These are phyloP conservation scores for Pseudodiploospora longispora DNA, from an alignment of 2,329 filamentous ascomycete species.

Conservation along the genomic window DNA sequence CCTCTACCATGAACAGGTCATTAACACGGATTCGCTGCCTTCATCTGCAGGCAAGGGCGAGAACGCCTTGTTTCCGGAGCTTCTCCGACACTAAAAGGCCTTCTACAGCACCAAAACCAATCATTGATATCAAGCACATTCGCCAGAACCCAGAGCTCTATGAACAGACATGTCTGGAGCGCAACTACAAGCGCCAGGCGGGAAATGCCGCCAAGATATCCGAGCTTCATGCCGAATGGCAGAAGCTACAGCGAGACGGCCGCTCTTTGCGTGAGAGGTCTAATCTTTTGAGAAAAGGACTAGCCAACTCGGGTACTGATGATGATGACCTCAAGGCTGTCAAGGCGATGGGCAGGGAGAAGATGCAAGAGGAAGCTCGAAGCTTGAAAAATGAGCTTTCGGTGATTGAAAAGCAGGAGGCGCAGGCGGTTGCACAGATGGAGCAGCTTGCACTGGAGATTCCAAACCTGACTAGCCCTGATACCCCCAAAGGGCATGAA, in stretches of 20 bases:
- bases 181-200: constrained; percentile 64
- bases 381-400: constrained; percentile 55
- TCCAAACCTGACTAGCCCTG: constrained; percentile 74
- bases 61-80: background rate
- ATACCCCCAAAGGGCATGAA: constrained; percentile 64
- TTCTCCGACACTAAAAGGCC: constrained; percentile 38
- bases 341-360: constrained; percentile 33
- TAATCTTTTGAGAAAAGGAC: constrained; percentile 51
- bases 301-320: constrained; percentile 44
- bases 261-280: constrained; percentile 56
- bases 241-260: constrained; percentile 51
- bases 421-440: constrained; percentile 56
- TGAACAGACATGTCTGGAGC: constrained; percentile 71
- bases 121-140: constrained; percentile 81
- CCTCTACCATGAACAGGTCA: constrained; percentile 22
- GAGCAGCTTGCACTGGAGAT: constrained; percentile 66
- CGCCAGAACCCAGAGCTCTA: constrained; percentile 76
- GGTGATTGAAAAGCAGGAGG: constrained; percentile 53
- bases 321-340: constrained; percentile 31
- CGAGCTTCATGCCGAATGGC: constrained; percentile 48
- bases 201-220: constrained; percentile 48
- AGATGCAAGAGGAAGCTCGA: constrained; percentile 56
- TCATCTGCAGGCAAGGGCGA: constrained; percentile 5
- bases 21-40: constrained; percentile 6
- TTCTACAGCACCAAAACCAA: constrained; percentile 67